A percentile compares a stretch with the other conserved stretches of the same genome.
Evolutionary conservation across 257 asterid genomes (phyloP).

Genomic region (Solanum okadae): DNA sequence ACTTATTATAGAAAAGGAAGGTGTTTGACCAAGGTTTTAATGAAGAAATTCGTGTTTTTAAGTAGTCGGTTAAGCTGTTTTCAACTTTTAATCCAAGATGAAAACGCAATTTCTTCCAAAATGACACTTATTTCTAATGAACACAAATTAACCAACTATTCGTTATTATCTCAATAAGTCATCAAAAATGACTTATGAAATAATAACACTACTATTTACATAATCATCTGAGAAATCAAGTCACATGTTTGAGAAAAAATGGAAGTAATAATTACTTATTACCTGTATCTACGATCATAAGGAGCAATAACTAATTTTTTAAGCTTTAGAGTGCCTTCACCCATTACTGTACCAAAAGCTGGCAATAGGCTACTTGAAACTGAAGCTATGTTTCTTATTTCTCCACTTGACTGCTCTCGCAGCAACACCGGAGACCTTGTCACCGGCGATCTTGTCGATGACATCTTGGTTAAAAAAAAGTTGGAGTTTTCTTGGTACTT

Average conservation of each 20-base stretch:
- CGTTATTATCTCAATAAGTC: background rate
- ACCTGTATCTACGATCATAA: slow-evolving; percentile 80
- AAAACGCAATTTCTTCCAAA: background rate
- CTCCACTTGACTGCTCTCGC: slow-evolving; percentile 43
- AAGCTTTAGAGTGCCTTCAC: slow-evolving; percentile 40
- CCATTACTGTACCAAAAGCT: slow-evolving; percentile 73
- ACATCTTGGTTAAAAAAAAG: slow-evolving; percentile 11
- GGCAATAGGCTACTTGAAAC: slow-evolving; percentile 91
- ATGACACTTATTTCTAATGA: background rate
- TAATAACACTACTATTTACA: background rate
- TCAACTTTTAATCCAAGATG: background rate
- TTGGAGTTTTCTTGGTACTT: background rate
- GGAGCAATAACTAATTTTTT: slow-evolving; percentile 57
- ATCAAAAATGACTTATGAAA: background rate
- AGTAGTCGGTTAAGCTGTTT: accelerated
- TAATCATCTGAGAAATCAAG: background rate
- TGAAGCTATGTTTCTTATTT: slow-evolving; percentile 53
- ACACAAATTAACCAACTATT: background rate
- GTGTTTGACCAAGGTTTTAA: background rate
- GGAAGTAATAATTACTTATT: background rate
- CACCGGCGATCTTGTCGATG: slow-evolving; percentile 23
- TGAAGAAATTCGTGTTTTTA: background rate
- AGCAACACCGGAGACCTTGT: slow-evolving; percentile 29
- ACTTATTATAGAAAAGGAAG: background rate
- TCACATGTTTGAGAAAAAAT: background rate